phyloP scores from a whole-genome alignment of 2,329 filamentous ascomycete species.

The Fusarium annulatum region DNA sequence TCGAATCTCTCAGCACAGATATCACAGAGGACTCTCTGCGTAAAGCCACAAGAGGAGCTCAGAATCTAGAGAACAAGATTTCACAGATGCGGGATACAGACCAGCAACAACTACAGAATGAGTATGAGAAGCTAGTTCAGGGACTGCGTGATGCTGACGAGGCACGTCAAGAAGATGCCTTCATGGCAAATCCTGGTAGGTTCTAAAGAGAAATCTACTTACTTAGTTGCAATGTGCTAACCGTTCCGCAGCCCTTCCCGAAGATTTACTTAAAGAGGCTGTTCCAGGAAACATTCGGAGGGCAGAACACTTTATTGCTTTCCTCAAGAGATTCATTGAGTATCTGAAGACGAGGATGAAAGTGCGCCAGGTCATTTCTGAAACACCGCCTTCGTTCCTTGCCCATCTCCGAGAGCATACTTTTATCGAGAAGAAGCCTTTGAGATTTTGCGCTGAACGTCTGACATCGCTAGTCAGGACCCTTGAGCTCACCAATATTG shows the following conservation, averaged over 20 bases:
- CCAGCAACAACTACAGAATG: conserved; percentile 91
- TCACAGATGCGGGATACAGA: conserved; percentile 96
- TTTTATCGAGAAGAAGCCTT: conserved; percentile 95
- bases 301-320: conserved; percentile 95
- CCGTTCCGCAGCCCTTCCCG: conserved; percentile 73
- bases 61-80: conserved; percentile 91
- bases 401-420: conserved; percentile 94
- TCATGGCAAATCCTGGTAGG: conserved; percentile 89
- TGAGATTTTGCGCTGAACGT: conserved; percentile 94
- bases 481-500: conserved; percentile 94
- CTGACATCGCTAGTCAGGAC: conserved; percentile 94
- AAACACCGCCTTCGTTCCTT: conserved; percentile 94
- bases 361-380: conserved; percentile 95
- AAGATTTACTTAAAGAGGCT: conserved; percentile 94
- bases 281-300: conserved; percentile 95
- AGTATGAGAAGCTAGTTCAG: conserved; percentile 95
- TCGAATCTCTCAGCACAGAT: conserved; percentile 96
- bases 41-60: conserved; percentile 89
- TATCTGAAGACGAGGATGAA: conserved; percentile 99
- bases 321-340: conserved; percentile 96
- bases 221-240: conserved; percentile 1
- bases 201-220: not conserved
- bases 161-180: conserved; percentile 90
- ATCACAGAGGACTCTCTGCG: conserved; percentile 94
- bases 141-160: conserved; percentile 90